Evolutionary conservation across 1,139 yeast genomes (phyloP).

Genomic region (Debaryomyces singareniensis): DNA sequence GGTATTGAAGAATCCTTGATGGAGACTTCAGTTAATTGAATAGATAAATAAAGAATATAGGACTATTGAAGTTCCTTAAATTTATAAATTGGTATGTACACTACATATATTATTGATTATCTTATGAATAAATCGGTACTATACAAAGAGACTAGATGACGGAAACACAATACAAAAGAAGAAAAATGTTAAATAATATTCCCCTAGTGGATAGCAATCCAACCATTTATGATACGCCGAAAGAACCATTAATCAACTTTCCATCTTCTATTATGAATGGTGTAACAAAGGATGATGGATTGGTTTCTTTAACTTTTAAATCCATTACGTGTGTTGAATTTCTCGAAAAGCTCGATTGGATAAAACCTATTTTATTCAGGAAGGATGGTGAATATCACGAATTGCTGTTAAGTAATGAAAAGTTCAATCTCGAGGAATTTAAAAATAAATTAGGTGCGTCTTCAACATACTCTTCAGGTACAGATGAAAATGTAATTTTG

Average conservation of each 20-base stretch:
- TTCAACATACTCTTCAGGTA: too few relatives aligned
- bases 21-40: constrained; percentile 23
- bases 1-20: constrained; percentile 41
- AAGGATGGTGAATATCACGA: constrained; percentile 10
- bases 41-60: too few relatives aligned
- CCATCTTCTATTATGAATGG: constrained; percentile 41
- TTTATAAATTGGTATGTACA: too few relatives aligned
- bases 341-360: constrained; percentile 32
- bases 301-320: constrained; percentile 38
- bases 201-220: too few relatives aligned
- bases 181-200: constrained; percentile 6
- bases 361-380: constrained; percentile 15
- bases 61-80: too few relatives aligned
- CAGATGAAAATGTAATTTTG: too few relatives aligned
- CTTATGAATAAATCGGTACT: too few relatives aligned
- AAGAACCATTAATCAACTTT: constrained; percentile 27
- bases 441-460: constrained; percentile 13
- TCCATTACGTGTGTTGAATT: constrained; percentile 32
- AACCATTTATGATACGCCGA: constrained; percentile 27
- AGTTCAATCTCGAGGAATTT: constrained; percentile 11
- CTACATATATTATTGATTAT: too few relatives aligned
- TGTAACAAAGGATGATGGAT: constrained; percentile 39
- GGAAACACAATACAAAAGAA: constrained; percentile 7
- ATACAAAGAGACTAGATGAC: constrained; percentile 3
- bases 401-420: constrained; percentile 16